These are phyloP conservation scores for Podila horticola DNA, from an alignment of 192 early-diverging fungal species.

Conservation along the genomic window DNA sequence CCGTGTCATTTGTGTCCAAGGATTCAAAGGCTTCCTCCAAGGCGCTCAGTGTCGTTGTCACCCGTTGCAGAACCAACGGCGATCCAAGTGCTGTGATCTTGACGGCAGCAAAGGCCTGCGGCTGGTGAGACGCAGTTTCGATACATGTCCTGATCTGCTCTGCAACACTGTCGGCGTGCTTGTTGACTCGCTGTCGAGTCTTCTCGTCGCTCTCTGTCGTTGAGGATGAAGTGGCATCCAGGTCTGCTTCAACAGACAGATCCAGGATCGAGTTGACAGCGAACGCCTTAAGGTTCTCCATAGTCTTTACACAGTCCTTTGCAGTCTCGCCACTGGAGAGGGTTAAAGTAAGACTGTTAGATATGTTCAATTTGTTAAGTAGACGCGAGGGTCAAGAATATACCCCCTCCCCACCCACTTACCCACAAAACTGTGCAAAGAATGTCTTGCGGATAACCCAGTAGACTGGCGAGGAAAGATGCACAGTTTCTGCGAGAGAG, in stretches of 20 bases:
- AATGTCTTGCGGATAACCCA: slow-evolving; percentile 85
- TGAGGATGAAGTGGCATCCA: slow-evolving; percentile 61
- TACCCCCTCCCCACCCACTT: slow-evolving; percentile 6
- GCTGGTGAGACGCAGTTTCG: slow-evolving; percentile 71
- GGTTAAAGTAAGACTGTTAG: too few species aligned
- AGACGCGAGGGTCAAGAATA: too few species aligned
- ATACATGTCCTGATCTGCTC: slow-evolving; percentile 77
- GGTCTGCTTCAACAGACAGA: slow-evolving; percentile 88
- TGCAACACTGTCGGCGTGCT: slow-evolving; percentile 73
- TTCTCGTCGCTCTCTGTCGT: slow-evolving; percentile 31
- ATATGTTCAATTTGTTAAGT: too few species aligned
- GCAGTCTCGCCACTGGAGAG: slow-evolving; percentile 81
- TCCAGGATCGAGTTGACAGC: slow-evolving; percentile 90
- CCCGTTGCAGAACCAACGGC: slow-evolving; percentile 77
- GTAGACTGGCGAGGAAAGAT: slow-evolving; percentile 63
- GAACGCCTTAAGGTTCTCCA: slow-evolving; percentile 69
- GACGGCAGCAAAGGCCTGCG: slow-evolving; percentile 83
- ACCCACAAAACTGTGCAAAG: slow-evolving; percentile 92
- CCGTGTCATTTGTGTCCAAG: slow-evolving; percentile 42
- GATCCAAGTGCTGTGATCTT: slow-evolving; percentile 90
- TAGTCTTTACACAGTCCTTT: slow-evolving; percentile 84
- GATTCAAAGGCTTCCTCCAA: slow-evolving; percentile 61
- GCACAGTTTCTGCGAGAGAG: slow-evolving; percentile 59
- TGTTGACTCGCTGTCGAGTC: slow-evolving; percentile 64
- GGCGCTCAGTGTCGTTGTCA: slow-evolving; percentile 65